Base-by-base conservation (phyloP, 305 asterid species). In the Striga hermonthica region DNA sequence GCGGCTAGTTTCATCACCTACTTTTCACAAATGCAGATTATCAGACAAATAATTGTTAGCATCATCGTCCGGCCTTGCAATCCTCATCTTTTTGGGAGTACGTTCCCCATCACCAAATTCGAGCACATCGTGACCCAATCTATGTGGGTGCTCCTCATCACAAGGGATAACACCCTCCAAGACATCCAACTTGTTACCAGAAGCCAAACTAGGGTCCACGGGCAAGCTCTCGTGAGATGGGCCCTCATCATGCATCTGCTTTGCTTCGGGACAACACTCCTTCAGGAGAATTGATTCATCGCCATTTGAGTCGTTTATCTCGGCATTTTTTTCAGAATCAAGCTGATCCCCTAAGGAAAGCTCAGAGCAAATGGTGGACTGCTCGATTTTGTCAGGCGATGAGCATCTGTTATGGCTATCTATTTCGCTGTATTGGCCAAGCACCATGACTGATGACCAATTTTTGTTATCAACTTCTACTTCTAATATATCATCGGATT, bases 1-100 rank as follows among this genome's bases (percentile, higher is more conserved):
- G 31, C 31, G 31, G 31, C 31, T 22, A 22, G 31, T 22, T 22
- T 22, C 31, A 22, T 2, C 31, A 22, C 1, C 31, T 22, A 22
- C 1, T 22, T 22, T 22, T 22, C 31, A 22, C 31, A 22, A 22
- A 22, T 22, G 31, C 31, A 22, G 31, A 22, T 22, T 2, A 22
- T 22, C 31, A 22, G 31, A 22, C 31, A 22, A 22, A 22, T 22
- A 22, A 22, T 22, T 22, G 31, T 22, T 22, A 22, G 31, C 31
- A 22, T 22, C 75, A 8, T 31, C 60, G 11, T 71, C 76, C 44
- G 54, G 57, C 7, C 78, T 76, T 14, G 71, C 62, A 44, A 74
- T 67, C 57, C 83, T 78, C 74, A 79, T 74, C 79, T 75, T 80
- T 75, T 91, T 91, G n/a, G 88, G 74, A 63, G 78, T 65, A 50